Evolutionary conservation across 306 rosid species (phyloP), one percentile per base, ranked within the genome.

Genomic region (Prunus dulcis): DNA sequence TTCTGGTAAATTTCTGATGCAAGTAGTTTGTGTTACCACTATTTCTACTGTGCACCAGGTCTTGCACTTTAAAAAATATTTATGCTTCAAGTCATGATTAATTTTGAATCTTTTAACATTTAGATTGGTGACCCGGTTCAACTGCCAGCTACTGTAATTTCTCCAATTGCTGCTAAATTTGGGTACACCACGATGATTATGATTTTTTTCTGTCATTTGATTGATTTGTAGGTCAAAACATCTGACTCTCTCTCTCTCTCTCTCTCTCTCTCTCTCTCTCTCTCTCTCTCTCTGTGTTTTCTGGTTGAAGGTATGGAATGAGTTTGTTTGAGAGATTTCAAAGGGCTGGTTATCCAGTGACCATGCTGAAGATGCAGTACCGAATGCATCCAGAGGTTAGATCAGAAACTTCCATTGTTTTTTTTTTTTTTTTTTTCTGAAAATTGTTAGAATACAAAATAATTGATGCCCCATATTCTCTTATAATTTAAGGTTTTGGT

Each of bases 321-420:
- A 94, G 98, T 81, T 84, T 94, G 88, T 94, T 94, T 63, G 93
- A 91, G 89, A 85, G 97, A 86, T 84, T 94, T 87, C 93, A 52
- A 87, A 74, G 72, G 72, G 96, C 85, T 63, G 98, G 98, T 63
- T 94, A 91, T 90, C 98, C 98, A 27, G 93, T 91, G 61, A 91
- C 88, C 78, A 94, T 91, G 98, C 88, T 94, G 85, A 94, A 94
- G 91, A 88, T 92, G 67, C 98, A 94, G 82, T 94, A 94, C 77
- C 91, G 98, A 80, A 94, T 94, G 98, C 98, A 94, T 89, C 98
- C 98, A 12, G 93, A 94, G 95, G 97, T 94, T 84, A 77, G 95
- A 86, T 75, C 68, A 46, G 28, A 77, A 50, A 45, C 79, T 64
- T 73, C 70, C 34, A 19, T 25, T 45, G 6, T 10, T 3, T 8